A percentile compares a stretch with the other conserved stretches of the same genome.
Conservation (phyloP, 345 rosid genomes). For the Geranium brycei region DNA sequence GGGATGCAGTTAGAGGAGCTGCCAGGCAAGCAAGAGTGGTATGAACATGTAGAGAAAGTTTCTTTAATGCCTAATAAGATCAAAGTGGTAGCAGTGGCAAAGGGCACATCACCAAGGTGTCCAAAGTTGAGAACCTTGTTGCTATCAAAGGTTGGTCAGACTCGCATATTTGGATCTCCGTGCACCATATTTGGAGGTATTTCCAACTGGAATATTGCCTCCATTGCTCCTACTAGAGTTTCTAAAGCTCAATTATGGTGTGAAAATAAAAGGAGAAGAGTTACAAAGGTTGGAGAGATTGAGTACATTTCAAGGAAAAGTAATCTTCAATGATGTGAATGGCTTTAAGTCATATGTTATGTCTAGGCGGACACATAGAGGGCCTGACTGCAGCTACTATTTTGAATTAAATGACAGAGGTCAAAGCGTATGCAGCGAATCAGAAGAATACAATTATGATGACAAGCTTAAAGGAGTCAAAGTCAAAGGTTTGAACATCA, state of each 20-base stretch:
- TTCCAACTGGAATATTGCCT: conserved; percentile 9
- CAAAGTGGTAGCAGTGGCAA: conserved; percentile 3
- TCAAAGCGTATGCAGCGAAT: no score
- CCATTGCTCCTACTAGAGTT: conserved; percentile 1
- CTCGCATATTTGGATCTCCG: conserved; percentile 13
- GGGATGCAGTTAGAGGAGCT: conserved; percentile 1
- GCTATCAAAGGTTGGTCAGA: conserved; percentile 3
- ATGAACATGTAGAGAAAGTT: conserved; percentile 1
- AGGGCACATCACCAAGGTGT: conserved; percentile 10
- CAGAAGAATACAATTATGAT: no score
- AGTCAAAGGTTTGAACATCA: no score
- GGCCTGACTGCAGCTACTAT: not conserved
- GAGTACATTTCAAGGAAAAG: not conserved
- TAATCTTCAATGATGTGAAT: not conserved
- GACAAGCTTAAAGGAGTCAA: no score
- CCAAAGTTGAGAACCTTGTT: conserved; percentile 12
- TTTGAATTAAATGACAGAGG: no score
- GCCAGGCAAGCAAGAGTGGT: conserved; percentile 7
- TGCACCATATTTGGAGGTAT: not conserved
- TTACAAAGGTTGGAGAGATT: conserved; percentile 4
- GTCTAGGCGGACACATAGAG: not conserved
- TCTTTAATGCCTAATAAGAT: conserved; percentile 10
- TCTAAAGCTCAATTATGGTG: not conserved
- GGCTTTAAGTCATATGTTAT: not conserved
- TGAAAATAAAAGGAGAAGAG: conserved; percentile 9